Base-by-base conservation (phyloP, 768 basidiomycete species). In the Amanita pallidorosea region DNA sequence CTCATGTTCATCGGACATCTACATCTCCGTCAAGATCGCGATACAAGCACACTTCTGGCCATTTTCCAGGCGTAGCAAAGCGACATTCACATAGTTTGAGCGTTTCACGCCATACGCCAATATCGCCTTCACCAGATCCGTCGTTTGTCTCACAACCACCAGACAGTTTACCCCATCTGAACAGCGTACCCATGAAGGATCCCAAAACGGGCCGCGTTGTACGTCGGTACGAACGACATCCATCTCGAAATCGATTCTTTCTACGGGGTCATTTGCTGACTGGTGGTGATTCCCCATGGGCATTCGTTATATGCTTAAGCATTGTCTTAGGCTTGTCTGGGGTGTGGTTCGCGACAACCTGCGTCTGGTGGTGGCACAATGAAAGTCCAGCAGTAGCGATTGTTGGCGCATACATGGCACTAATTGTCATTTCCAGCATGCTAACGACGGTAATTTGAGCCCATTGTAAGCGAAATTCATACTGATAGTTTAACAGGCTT, bases 331-430 rank as follows among this genome's bases (percentile, higher is more conserved):
- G 73, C 2, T 73, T 97, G 42, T 70, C 87, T 2, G 89, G 82
- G 0, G 65, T 86, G 7, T 99, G 90, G 88, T 80, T 96, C 55
- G 87, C 81, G 8, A 90, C 90, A 22, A 93, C 91, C 1, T 85
- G 83, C 42, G 80, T 84, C 15, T 95, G 84, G 79, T 84, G 94
- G 77, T 97, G 94, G 93, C 67, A 69, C 34, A 71, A 92, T 57
- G 73, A 81, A 53, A 86, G 88, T 45, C 77, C 83, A 5, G 82
- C 79, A 4, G 76, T 83, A 12, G 84, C 85, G 0, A 74, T 71
- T 17, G 71, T 78, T 20, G 70, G 70, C 35, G 72, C 65, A 7
- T 80, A 80, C 56, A 56, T 79, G 53, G 60, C 70, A 4, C 70
- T 86, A 45, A 60, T 95, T 55, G 84, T 83, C 15, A 67, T 90